Base-by-base conservation (phyloP, 768 basidiomycete species). In the Leccinum disarticulatum region DNA sequence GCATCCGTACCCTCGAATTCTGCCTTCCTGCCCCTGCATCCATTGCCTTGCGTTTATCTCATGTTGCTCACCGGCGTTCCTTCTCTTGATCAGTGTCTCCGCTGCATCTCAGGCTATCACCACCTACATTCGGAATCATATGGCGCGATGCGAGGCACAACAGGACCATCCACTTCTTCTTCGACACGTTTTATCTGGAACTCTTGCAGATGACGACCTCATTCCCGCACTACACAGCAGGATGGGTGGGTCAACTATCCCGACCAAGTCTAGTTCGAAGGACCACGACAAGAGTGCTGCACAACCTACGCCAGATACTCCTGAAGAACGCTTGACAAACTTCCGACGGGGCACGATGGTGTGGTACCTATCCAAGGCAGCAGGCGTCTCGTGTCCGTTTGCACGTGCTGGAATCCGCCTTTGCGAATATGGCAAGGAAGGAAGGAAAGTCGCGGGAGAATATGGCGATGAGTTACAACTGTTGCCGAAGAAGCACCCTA, bases 31-130 rank as follows among this genome's bases (percentile, higher is more conserved):
- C 31, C 49, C 61, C 58, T 52, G 25, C 58, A 55, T 60, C 15
- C 47, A 22, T 53, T 41, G 36, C 57, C 51, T 61, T 27, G 36
- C 58, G 61, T 54, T 57, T 55, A 57, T 66, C 43, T 54, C 56
- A 49, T 62, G 67, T 61, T 49, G 48, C 60, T 55, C 56, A 58
- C 65, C 52, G 13, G 30, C 33, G 0, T 55, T 25, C 15, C 53
- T 54, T 57, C 11, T 35, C 52, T 28, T 43, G 22, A 51, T 57
- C 60, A 92, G 90, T 69, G 80, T 84, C 47, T 90, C 88, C 50
- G 90, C 90, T 57, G 90, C 90, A 14, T 85, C 85, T 46, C 90
- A 92, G 73, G 88, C 90, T 13, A 89, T 92, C 66, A 90, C 90
- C 4, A 88, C 88, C n/a, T 91, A 88, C 70, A 86, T 91, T 66